These are phyloP conservation scores for Golubevia sp. DNA, from an alignment of 1,284 basidiomycete species.

Conservation along the genomic window DNA sequence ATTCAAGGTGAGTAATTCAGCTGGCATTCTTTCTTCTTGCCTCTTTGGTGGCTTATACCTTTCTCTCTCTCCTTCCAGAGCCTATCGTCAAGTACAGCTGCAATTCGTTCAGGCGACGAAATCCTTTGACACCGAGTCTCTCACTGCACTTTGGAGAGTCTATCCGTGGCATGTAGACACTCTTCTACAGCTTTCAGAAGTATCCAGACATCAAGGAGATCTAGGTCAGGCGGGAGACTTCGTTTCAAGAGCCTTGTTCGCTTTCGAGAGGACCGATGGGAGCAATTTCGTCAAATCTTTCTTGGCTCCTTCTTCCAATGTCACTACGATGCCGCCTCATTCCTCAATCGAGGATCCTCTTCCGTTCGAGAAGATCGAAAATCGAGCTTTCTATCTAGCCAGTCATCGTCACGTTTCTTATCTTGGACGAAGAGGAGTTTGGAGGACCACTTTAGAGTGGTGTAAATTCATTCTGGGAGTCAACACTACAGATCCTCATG, in stretches of 20 bases:
- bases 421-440: constrained; percentile 49
- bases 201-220: constrained; percentile 55
- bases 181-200: constrained; percentile 50
- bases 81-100: constrained; percentile 50
- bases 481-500: constrained; percentile 45
- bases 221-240: constrained; percentile 54
- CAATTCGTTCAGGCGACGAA: constrained; percentile 55
- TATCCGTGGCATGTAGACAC: constrained; percentile 60
- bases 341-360: constrained; percentile 7
- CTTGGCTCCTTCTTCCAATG: constrained; percentile 7
- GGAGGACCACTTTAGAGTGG: constrained; percentile 59
- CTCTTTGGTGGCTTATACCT: background rate
- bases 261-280: constrained; percentile 44
- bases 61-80: constrained; percentile 11
- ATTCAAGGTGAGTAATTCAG: too few species aligned
- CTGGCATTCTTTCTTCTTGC: constrained; percentile 20
- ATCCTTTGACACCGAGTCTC: constrained; percentile 41
- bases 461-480: constrained; percentile 43
- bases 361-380: constrained; percentile 49
- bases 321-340: too few species aligned
- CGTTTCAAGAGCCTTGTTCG: constrained; percentile 53
- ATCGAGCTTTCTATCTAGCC: constrained; percentile 53
- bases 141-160: constrained; percentile 42
- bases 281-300: constrained; percentile 44
- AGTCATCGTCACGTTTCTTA: constrained; percentile 50